Evolutionary conservation across 257 asterid genomes (phyloP).

Genomic region (Coffea canephora): DNA sequence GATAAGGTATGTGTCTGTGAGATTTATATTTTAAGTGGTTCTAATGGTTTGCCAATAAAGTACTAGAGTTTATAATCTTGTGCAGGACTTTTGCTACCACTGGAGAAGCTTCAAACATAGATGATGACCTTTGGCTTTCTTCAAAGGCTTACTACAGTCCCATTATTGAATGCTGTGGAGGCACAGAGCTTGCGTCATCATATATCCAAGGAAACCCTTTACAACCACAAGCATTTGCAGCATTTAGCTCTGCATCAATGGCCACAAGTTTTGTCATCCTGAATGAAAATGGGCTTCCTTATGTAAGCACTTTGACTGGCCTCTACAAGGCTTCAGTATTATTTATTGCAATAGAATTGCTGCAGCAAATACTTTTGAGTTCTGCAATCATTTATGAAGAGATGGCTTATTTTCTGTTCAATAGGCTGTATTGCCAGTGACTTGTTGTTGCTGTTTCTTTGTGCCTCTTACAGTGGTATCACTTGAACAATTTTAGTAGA

Average conservation of each 20-base stretch:
- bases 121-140: slow-evolving; percentile 97
- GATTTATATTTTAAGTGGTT: not conserved
- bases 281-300: slow-evolving; percentile 67
- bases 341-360: not conserved
- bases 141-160: slow-evolving; percentile 78
- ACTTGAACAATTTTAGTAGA: not conserved
- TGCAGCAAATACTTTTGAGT: not conserved
- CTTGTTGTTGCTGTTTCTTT: not conserved
- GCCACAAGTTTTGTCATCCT: slow-evolving; percentile 73
- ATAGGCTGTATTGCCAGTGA: not conserved
- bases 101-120: slow-evolving; percentile 85
- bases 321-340: slow-evolving; percentile 2
- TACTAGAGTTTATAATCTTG: slow-evolving; percentile 13
- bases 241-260: slow-evolving; percentile 82
- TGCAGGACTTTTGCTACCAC: slow-evolving; percentile 70
- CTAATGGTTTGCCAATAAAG: slow-evolving; percentile 4
- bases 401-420: not conserved
- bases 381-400: not conserved
- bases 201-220: slow-evolving; percentile 70
- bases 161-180: slow-evolving; percentile 84
- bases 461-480: not conserved
- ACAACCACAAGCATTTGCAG: slow-evolving; percentile 91
- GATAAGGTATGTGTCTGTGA: slow-evolving; percentile 48
- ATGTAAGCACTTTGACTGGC: slow-evolving; percentile 43
- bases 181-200: slow-evolving; percentile 89